Percentiles rank a stretch among this genome's conserved stretches.
Conservation (phyloP, 805 yeast species). For the Hanseniaspora taiwanica region DNA sequence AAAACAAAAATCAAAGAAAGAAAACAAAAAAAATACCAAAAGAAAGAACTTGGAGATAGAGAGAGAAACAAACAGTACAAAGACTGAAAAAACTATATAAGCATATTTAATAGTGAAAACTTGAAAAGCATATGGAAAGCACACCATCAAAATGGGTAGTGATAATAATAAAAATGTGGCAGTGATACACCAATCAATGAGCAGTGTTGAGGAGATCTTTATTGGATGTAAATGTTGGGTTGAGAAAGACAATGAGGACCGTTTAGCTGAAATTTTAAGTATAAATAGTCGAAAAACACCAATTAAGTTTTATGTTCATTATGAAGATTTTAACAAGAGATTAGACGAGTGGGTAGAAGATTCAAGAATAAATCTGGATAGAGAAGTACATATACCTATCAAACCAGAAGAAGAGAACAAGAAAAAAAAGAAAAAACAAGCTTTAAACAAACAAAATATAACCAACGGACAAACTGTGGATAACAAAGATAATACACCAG, state of each 20-base stretch:
- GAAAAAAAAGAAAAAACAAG: conserved; percentile 27
- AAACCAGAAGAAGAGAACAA: conserved; percentile 27
- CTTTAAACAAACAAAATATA: conserved; percentile 9
- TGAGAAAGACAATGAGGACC: conserved; percentile 61
- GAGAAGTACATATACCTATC: conserved; percentile 59
- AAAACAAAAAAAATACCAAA: no score
- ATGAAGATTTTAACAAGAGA: conserved; percentile 88
- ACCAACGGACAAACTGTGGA: conserved; percentile 17
- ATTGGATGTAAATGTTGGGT: conserved; percentile 78
- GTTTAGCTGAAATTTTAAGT: conserved; percentile 78
- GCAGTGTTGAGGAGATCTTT: conserved; percentile 35
- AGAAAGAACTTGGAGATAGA: no score
- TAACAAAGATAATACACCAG: conserved; percentile 21
- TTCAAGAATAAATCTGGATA: conserved; percentile 56
- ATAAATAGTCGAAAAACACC: conserved; percentile 63
- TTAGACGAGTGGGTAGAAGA: conserved; percentile 87
- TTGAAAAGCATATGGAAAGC: neutral
- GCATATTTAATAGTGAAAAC: no score
- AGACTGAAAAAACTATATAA: neutral
- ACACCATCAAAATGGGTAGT: conserved; percentile 1
- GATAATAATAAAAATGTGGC: conserved; percentile 14
- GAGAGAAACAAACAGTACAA: neutral
- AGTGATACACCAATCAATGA: conserved; percentile 18
- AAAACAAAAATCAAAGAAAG: neutral
- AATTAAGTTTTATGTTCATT: conserved; percentile 81